Evolutionary conservation across 106 monocot genomes (phyloP).

Genomic region (Dioscorea dumetorum): DNA sequence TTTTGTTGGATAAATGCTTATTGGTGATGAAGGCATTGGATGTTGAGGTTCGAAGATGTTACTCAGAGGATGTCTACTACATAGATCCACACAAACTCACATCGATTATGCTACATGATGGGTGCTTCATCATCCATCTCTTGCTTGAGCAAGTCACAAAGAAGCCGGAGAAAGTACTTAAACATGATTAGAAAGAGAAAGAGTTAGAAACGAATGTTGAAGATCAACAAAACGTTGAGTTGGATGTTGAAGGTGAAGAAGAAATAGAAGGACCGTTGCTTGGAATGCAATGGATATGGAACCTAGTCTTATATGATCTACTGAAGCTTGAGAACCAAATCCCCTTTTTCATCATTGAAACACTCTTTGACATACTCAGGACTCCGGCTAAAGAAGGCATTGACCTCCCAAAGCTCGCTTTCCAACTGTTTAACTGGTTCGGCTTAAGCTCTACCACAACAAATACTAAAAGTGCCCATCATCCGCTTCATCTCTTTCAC

Average conservation of each 20-base stretch:
- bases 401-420: constrained; percentile 3
- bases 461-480: background rate
- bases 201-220: background rate
- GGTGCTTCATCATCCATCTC: constrained; percentile 16
- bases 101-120: constrained; percentile 8
- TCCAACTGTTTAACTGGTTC: constrained; percentile 1
- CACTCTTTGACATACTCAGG: no score
- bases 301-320: constrained; percentile 10
- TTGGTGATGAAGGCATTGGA: background rate
- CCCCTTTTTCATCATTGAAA: constrained; percentile 18
- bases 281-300: constrained; percentile 4
- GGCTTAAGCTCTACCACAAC: background rate
- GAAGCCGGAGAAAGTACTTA: background rate
- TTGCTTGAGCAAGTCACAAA: constrained; percentile 9
- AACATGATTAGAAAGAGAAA: background rate
- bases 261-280: background rate
- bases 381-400: no score
- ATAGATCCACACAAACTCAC: constrained; percentile 3
- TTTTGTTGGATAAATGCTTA: background rate
- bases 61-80: background rate
- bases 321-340: constrained; percentile 25
- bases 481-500: constrained; percentile 4
- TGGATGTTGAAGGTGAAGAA: background rate
- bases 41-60: background rate
- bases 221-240: background rate